phyloP scores from a whole-genome alignment of 192 early-diverging fungal species.

The Coemansia sp. region DNA sequence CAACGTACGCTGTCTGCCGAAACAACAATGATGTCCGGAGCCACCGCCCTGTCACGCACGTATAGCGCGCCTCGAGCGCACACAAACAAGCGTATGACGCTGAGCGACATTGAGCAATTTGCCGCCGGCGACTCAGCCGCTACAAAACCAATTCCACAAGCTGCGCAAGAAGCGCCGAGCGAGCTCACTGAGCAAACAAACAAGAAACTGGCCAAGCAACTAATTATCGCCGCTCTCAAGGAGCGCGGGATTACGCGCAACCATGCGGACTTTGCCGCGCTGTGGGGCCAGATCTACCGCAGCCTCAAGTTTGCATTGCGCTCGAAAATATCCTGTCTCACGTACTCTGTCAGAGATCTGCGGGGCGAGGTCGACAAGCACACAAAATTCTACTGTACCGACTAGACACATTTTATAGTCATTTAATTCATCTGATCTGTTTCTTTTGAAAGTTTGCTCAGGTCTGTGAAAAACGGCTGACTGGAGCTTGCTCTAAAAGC shows the following conservation, averaged over 20 bases:
- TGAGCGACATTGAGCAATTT: conserved; percentile 42
- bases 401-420: not conserved
- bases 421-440: not conserved
- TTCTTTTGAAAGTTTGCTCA: not conserved
- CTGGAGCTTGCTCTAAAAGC: too few species aligned
- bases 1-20: conserved; percentile 41
- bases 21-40: conserved; percentile 12
- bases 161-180: not conserved
- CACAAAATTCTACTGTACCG: conserved; percentile 33
- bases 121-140: conserved; percentile 1
- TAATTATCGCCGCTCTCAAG: conserved; percentile 50
- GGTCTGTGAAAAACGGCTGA: not conserved
- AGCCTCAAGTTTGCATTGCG: conserved; percentile 55
- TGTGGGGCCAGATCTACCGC: conserved; percentile 55
- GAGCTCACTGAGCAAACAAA: conserved; percentile 30
- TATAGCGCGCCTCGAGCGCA: conserved; percentile 12
- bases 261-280: conserved; percentile 46
- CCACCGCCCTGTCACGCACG: not conserved
- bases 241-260: conserved; percentile 37
- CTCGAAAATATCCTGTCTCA: conserved; percentile 11
- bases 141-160: not conserved
- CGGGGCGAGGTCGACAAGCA: conserved; percentile 47
- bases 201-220: conserved; percentile 50
- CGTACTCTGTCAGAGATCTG: conserved; percentile 26
- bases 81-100: conserved; percentile 31